Percentiles rank a stretch among this genome's conserved stretches.
Evolutionary conservation across 495 filamentous ascomycete genomes (phyloP).

Genomic region (Tuber brumale): DNA sequence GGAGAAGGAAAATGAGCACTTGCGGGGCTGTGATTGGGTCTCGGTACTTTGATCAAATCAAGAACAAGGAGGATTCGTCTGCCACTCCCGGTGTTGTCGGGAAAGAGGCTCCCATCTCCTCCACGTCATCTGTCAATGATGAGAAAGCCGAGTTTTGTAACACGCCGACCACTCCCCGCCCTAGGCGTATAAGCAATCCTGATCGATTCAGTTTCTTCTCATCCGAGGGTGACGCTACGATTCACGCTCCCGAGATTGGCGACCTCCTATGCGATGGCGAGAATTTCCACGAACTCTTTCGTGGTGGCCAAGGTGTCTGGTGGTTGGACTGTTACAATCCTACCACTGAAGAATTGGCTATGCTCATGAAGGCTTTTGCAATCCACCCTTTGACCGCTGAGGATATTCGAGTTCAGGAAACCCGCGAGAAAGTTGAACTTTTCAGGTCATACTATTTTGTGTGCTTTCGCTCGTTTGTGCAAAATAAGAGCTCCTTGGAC

Average conservation of each 20-base stretch:
- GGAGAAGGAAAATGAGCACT: constrained; percentile 65
- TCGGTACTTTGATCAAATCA: constrained; percentile 26
- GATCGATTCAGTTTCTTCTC: constrained; percentile 94
- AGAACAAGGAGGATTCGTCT: constrained; percentile 8
- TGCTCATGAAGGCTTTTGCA: constrained; percentile 83
- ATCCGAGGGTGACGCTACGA: constrained; percentile 80
- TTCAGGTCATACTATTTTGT: constrained; percentile 97
- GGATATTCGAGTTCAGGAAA: constrained; percentile 95
- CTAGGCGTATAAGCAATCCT: constrained; percentile 48
- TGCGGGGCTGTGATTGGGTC: constrained; percentile 28
- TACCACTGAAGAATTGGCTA: constrained; percentile 86
- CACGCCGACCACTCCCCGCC: constrained; percentile 27
- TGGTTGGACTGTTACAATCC: constrained; percentile 91
- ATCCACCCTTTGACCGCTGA: constrained; percentile 93
- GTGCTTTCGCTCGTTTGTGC: constrained; percentile 95
- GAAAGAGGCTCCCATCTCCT: constrained; percentile 43
- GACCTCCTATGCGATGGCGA: constrained; percentile 83
- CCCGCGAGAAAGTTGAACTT: constrained; percentile 94
- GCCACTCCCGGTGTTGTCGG: constrained; percentile 13
- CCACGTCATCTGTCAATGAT: constrained; percentile 17
- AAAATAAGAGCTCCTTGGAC: constrained; percentile 77
- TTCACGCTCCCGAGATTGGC: constrained; percentile 81
- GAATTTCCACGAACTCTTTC: constrained; percentile 79
- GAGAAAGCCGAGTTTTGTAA: constrained; percentile 38
- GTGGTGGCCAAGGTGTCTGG: constrained; percentile 85